phyloP scores from a whole-genome alignment of 176 grass and related monocot genomes.

The Rhipidocladum racemiflorum region DNA sequence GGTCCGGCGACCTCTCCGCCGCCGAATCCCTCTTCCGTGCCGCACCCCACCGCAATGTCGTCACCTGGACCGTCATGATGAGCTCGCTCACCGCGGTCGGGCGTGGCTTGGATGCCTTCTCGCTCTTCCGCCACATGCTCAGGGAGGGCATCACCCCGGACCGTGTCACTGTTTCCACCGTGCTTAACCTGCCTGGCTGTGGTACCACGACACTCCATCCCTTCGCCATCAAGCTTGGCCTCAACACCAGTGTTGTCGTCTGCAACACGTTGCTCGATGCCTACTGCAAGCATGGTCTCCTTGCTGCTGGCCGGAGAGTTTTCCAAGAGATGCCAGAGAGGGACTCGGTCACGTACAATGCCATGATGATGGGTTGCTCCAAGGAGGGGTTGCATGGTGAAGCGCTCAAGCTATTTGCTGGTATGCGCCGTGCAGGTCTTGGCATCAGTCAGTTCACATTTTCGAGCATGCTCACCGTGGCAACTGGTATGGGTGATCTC shows the following conservation, averaged over 20 bases:
- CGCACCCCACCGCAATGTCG: conserved; percentile 22
- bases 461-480: conserved; percentile 59
- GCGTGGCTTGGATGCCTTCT: conserved; percentile 32
- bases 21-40: conserved; percentile 41
- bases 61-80: conserved; percentile 86
- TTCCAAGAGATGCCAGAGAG: conserved; percentile 61
- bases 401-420: conserved; percentile 51
- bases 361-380: conserved; percentile 75
- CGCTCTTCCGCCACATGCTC: conserved; percentile 62
- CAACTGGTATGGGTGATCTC: conserved; percentile 44
- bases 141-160: conserved; percentile 42
- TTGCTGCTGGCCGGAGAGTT: conserved; percentile 26
- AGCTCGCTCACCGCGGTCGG: conserved; percentile 19
- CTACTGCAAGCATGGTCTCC: conserved; percentile 76
- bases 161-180: conserved; percentile 36
- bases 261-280: conserved; percentile 77
- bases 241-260: conserved; percentile 26
- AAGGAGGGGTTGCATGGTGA: conserved; percentile 58
- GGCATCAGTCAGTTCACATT: conserved; percentile 62
- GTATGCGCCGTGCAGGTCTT: conserved; percentile 35
- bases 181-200: conserved; percentile 44
- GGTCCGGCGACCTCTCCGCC: conserved; percentile 27
- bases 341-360: conserved; percentile 78
- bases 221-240: conserved; percentile 47
- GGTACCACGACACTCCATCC: conserved; percentile 44